Evolutionary conservation across 1,284 basidiomycete species (phyloP), one percentile per base, ranked within the genome.

Genomic region (Abortiporus biennis): DNA sequence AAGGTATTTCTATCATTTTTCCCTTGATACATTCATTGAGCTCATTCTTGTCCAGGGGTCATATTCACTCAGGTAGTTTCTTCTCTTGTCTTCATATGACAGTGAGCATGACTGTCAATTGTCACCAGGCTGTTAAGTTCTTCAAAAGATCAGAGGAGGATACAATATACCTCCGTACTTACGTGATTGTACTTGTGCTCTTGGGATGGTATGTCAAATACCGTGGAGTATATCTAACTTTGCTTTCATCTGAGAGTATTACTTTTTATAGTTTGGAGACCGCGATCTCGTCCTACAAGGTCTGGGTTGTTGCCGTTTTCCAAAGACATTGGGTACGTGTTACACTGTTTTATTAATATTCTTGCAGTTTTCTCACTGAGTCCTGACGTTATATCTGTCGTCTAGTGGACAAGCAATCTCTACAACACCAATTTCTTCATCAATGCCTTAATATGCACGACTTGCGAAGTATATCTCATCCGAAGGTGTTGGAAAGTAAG

Each of bases 401-500:
- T 27, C 6, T 40, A 71, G 71, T 68, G 64, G 32, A 58, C 61
- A 2, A 67, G 60, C 40, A 53, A 51, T 1, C 56, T 72, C 11
- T 59, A 68, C 45, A 70, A 65, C 62, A 56, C 62, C 1, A 69
- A 74, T 40, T 53, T 73, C 24, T 66, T 75, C 39, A 43, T 73
- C 20, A 74, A 74, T 50, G 70, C 69, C 2, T 46, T 69, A 4
- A 65, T 76, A 25, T 71, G 67, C 51, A 56, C 62, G 27, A 41
- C 71, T 16, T 74, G 71, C 49, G 66, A 75, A 51, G 55, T 56
- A 1, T 76, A 69, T 47, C 68, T 71, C 34, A 66, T 76, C 22
- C 57, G 64, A 21, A 57, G 68, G 41, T 74, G 73, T 43, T 76
- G 71, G 68, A 73, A 70, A 63, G 75, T 71, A 29, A 15, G 62